phyloP scores from a whole-genome alignment of 805 yeast species.

The Pichia kluyveri region DNA sequence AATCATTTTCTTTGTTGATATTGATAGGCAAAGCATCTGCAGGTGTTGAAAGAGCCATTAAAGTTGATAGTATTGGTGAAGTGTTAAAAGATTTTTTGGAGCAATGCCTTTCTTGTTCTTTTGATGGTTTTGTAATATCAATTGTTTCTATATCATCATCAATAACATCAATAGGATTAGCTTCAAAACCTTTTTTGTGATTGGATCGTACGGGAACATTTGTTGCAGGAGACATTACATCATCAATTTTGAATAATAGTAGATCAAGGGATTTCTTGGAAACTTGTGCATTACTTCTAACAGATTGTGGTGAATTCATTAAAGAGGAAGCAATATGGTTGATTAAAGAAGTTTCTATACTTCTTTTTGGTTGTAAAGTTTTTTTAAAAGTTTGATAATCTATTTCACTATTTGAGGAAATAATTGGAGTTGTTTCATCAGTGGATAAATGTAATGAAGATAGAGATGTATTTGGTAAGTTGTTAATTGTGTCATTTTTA shows the following conservation, averaged over 20 bases:
- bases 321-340: background rate
- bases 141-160: background rate
- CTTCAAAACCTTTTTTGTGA: too few species aligned
- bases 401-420: too few species aligned
- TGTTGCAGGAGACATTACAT: background rate
- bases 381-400: too few species aligned
- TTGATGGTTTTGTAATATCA: background rate
- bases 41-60: conserved; percentile 21
- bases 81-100: background rate
- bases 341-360: background rate
- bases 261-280: conserved; percentile 1
- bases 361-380: too few species aligned
- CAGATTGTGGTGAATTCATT: background rate
- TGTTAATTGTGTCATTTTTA: too few species aligned
- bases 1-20: background rate
- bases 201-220: background rate
- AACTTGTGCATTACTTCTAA: background rate
- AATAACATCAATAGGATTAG: background rate
- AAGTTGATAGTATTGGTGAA: conserved; percentile 23
- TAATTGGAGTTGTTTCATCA: too few species aligned
- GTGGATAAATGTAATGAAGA: too few species aligned
- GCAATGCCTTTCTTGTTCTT: too few species aligned
- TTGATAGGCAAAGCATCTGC: conserved; percentile 15
- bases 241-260: conserved; percentile 3
- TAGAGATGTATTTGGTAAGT: too few species aligned